Conservation (phyloP, 257 asterid species). For the Lycium ferocissimum region DNA sequence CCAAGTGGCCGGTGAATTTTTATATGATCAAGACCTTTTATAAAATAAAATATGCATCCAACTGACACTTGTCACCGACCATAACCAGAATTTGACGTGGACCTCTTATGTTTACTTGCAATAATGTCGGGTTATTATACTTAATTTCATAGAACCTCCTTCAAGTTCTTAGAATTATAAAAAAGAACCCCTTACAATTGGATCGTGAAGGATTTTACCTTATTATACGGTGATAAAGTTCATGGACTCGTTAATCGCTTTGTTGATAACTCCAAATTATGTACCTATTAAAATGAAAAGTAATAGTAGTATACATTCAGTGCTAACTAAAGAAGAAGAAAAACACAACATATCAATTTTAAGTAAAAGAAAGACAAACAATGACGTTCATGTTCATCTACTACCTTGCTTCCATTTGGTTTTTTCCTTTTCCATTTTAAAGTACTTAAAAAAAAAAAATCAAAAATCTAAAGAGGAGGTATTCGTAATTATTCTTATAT, state of each 20-base stretch:
- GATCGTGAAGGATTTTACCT: neutral
- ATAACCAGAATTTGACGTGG: constrained; percentile 31
- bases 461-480: too few species aligned
- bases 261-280: neutral
- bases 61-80: constrained; percentile 51
- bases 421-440: neutral
- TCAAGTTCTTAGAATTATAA: neutral
- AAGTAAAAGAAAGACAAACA: neutral
- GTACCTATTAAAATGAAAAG: too few species aligned
- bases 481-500: too few species aligned
- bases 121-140: neutral
- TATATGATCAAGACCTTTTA: neutral
- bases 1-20: constrained; percentile 43
- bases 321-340: too few species aligned
- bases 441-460: neutral
- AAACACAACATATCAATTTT: neutral
- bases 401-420: neutral
- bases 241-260: neutral
- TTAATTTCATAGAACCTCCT: neutral
- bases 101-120: neutral
- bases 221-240: neutral
- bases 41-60: neutral
- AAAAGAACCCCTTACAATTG: constrained; percentile 1
- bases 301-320: too few species aligned
- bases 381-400: neutral